Percentiles rank a stretch among this genome's conserved stretches.
phyloP scores from a whole-genome alignment of 2,329 filamentous ascomycete species.

The Colletotrichum graminicola region DNA sequence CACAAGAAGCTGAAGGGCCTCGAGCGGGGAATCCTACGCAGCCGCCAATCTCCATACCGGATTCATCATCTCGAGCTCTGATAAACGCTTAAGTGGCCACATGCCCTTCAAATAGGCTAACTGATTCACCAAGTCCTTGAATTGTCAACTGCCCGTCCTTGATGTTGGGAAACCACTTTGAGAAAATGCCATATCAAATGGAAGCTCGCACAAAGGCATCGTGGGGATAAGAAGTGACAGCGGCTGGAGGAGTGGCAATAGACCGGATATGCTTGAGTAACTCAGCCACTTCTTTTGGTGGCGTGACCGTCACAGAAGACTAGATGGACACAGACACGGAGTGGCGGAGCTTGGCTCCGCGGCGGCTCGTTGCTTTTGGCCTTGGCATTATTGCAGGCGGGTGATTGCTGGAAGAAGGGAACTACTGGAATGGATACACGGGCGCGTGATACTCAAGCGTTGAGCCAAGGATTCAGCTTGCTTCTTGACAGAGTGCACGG shows the following conservation, averaged over 20 bases:
- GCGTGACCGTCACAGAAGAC: constrained; percentile 10
- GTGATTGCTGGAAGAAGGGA: not conserved
- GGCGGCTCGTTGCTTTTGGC: no score
- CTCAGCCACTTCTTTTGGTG: constrained; percentile 8
- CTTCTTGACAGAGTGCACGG: not conserved
- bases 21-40: no score
- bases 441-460: not conserved
- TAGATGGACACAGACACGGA: constrained; percentile 3
- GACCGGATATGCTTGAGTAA: constrained; percentile 6
- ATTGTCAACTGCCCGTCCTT: constrained; percentile 1
- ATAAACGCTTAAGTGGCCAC: not conserved
- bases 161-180: constrained; percentile 10
- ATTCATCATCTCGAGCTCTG: constrained; percentile 5
- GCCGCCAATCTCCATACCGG: not conserved
- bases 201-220: constrained; percentile 11
- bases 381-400: not conserved
- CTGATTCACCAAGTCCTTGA: not conserved
- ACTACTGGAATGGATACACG: not conserved
- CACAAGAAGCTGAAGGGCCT: no score
- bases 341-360: not conserved
- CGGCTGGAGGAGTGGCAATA: constrained; percentile 2
- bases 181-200: constrained; percentile 10
- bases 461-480: not conserved
- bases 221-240: constrained; percentile 13
- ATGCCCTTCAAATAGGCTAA: constrained; percentile 1